Evolutionary conservation across 2,329 filamentous ascomycete species (phyloP).

Genomic region (Lachnellula subtilissima): DNA sequence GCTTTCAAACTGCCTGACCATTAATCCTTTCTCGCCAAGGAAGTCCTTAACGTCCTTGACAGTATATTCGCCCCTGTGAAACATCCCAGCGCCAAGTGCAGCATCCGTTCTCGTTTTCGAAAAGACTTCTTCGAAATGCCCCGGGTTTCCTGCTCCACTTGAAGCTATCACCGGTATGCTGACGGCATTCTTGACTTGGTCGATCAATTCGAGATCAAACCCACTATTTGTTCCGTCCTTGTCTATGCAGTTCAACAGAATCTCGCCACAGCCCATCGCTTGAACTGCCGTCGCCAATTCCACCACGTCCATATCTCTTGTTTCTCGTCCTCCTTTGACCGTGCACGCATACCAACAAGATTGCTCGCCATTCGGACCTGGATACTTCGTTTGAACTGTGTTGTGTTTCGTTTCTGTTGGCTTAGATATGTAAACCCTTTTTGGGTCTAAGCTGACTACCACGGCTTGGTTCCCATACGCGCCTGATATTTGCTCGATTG

Average conservation of each 20-base stretch:
- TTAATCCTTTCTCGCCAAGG: slow-evolving; percentile 63
- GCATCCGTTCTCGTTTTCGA: slow-evolving; percentile 81
- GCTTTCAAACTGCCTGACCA: slow-evolving; percentile 73
- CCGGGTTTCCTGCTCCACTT: slow-evolving; percentile 82
- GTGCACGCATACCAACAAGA: slow-evolving; percentile 98
- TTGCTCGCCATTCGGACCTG: slow-evolving; percentile 70
- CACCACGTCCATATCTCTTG: slow-evolving; percentile 86
- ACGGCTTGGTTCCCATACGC: slow-evolving; percentile 97
- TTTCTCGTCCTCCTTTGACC: slow-evolving; percentile 90
- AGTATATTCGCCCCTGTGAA: slow-evolving; percentile 92
- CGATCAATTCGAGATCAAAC: slow-evolving; percentile 89
- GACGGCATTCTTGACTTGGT: slow-evolving; percentile 79
- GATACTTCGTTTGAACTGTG: slow-evolving; percentile 64
- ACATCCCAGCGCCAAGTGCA: slow-evolving; percentile 93
- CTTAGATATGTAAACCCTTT: slow-evolving; percentile 74
- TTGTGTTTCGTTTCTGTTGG: slow-evolving; percentile 66
- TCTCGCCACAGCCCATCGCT: slow-evolving; percentile 91
- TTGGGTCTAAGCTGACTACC: slow-evolving; percentile 91
- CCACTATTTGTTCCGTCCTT: slow-evolving; percentile 91
- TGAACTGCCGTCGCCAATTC: slow-evolving; percentile 86
- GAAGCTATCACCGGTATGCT: slow-evolving; percentile 93
- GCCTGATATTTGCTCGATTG: slow-evolving; percentile 89
- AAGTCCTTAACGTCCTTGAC: slow-evolving; percentile 90
- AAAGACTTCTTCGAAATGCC: slow-evolving; percentile 90
- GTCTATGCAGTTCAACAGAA: slow-evolving; percentile 96